Evolutionary conservation across 352 stramenopile species (phyloP), one percentile per base, ranked within the genome.

Genomic region (Phytopythium chamaehyphon): DNA sequence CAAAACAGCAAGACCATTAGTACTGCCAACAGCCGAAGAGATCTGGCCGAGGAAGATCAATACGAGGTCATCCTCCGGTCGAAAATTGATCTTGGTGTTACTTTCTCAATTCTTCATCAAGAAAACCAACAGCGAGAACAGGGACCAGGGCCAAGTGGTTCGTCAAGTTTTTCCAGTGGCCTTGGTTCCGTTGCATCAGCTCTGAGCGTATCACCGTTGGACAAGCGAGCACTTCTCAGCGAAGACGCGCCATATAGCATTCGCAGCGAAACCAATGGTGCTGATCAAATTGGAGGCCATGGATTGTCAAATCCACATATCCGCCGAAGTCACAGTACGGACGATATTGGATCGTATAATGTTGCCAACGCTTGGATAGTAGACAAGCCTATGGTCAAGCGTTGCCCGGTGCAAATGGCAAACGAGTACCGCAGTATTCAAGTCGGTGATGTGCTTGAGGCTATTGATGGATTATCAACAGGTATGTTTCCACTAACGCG

Each of bases 381-480:
- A 15, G 66, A 86, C 24, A 78, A 73, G 54, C 70, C 70, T 0
- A 73, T 86, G 37, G 70, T 83, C 16, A 74, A 73, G 33, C 55
- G 24, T 7, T 61, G 79, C 38, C 52, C 36, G 2, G 47, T 40
- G 9, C 56, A 33, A 26, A 54, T 59, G 22, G 62, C 69, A 0
- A 70, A 75, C 24, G 70, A 76, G 61, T 79, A 78, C 35, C 55
- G 57, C 35, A 45, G 60, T 1, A 48, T 90, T 3, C 64, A 73
- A 54, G 62, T 80, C 39, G 83, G 81, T 1, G 83, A 94, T 48
- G 65, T 88, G 8, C 57, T 93, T 6, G 76, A 86, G 59, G 71
- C 83, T 19, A 64, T 92, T 23, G 79, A 91, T 40, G 83, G 81
- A 40, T 80, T 92, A 16, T 68, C 79, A 10, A 89, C 76, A 38